Percentiles rank a stretch among this genome's conserved stretches.
phyloP scores from a whole-genome alignment of 257 asterid species.

The Primulina huaijiensis region DNA sequence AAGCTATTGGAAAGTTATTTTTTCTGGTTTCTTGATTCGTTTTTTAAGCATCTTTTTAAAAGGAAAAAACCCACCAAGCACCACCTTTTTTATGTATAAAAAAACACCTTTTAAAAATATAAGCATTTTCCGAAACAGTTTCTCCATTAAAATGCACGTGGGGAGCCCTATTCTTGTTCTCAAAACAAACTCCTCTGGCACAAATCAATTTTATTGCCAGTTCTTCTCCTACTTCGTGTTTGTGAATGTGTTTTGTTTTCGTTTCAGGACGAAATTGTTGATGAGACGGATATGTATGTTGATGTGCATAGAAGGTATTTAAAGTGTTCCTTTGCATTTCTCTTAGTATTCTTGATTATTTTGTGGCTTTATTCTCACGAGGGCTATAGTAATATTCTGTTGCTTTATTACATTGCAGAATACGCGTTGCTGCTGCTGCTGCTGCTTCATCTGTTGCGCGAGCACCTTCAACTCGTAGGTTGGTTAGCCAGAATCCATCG shows the following conservation, averaged over 20 bases:
- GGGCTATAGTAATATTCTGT: slow-evolving; percentile 6
- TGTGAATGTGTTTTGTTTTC: slow-evolving; percentile 13
- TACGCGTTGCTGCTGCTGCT: slow-evolving; percentile 90
- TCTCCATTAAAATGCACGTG: background rate
- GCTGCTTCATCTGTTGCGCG: slow-evolving; percentile 70
- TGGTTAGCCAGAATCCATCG: slow-evolving; percentile 43
- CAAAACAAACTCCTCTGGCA: background rate
- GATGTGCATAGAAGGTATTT: slow-evolving; percentile 91
- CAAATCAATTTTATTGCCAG: background rate
- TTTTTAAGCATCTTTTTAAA: background rate
- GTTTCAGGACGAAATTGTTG: slow-evolving; percentile 94
- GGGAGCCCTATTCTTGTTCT: background rate
- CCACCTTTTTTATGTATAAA: background rate
- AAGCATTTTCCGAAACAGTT: background rate
- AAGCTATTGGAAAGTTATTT: background rate
- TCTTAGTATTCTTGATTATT: background rate
- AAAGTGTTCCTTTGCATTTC: slow-evolving; percentile 6
- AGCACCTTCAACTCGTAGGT: slow-evolving; percentile 55
- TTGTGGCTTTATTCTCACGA: background rate
- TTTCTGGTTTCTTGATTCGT: background rate
- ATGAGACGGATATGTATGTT: slow-evolving; percentile 86
- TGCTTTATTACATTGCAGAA: slow-evolving; percentile 45
- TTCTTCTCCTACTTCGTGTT: slow-evolving; percentile 4
- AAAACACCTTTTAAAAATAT: background rate
- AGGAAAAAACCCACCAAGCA: background rate